Evolutionary conservation across 139 green algal genomes (phyloP).

Genomic region (Deuterostichococcus epilithicus): DNA sequence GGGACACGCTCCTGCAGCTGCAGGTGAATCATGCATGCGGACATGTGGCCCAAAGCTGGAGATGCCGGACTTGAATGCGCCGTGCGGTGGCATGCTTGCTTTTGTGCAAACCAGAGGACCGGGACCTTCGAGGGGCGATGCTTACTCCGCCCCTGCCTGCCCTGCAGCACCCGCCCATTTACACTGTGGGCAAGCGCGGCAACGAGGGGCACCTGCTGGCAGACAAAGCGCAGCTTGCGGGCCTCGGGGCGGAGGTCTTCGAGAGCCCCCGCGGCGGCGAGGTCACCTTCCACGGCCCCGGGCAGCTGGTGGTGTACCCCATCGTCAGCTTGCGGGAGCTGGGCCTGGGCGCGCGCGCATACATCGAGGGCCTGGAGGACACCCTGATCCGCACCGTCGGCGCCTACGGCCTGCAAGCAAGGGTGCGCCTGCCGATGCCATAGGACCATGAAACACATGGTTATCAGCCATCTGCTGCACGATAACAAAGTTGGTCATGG

Average conservation of each 20-base stretch:
- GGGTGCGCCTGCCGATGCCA: conserved; percentile 11
- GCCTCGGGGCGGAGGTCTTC: conserved; percentile 33
- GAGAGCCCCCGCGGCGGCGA: conserved; percentile 66
- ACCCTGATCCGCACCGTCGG: conserved; percentile 55
- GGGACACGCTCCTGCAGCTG: conserved; percentile 57
- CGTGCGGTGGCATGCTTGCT: too few relatives aligned
- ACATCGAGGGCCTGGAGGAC: conserved; percentile 90
- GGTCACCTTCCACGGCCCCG: conserved; percentile 85
- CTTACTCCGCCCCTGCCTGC: not conserved
- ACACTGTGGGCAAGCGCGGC: conserved; percentile 85
- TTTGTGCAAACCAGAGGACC: too few relatives aligned
- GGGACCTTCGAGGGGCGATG: not conserved
- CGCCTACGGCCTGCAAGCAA: conserved; percentile 42
- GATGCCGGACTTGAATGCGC: too few relatives aligned
- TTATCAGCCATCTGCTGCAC: not conserved
- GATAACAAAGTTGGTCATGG: not conserved
- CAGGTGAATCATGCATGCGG: conserved; percentile 30
- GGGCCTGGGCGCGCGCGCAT: conserved; percentile 68
- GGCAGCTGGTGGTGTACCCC: conserved; percentile 91
- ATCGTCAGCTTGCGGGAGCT: conserved; percentile 68
- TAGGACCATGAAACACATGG: not conserved
- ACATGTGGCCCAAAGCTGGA: too few relatives aligned
- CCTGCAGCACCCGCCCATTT: conserved; percentile 71
- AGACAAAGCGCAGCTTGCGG: conserved; percentile 7
- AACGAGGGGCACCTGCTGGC: conserved; percentile 48